These are phyloP conservation scores for Salix udensis DNA, from an alignment of 345 rosid species.

Conservation along the genomic window DNA sequence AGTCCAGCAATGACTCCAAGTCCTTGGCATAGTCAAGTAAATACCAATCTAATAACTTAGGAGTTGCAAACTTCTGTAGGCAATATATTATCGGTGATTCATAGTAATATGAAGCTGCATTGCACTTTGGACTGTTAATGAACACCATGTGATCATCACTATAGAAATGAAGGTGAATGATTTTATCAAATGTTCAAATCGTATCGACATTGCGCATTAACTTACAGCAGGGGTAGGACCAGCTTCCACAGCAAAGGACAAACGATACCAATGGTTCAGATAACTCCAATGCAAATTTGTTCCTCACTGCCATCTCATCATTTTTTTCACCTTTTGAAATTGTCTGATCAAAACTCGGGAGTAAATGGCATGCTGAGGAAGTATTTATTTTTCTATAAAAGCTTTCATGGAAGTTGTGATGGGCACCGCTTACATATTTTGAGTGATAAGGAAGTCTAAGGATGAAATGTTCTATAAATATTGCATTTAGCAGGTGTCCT, in stretches of 20 bases:
- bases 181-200: neutral
- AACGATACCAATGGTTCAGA: conserved; percentile 83
- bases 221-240: conserved; percentile 98
- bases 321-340: conserved; percentile 47
- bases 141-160: neutral
- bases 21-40: conserved; percentile 82
- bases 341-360: conserved; percentile 25
- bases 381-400: neutral
- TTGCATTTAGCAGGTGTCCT: conserved; percentile 59
- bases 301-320: conserved; percentile 55
- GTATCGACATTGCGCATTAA: conserved; percentile 4
- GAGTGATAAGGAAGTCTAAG: conserved; percentile 71
- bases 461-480: conserved; percentile 79
- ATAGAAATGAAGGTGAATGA: neutral
- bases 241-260: conserved; percentile 86
- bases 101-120: neutral
- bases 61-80: too few species aligned
- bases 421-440: conserved; percentile 47
- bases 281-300: conserved; percentile 62
- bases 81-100: neutral
- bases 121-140: neutral
- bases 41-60: conserved; percentile 63
- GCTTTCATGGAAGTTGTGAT: conserved; percentile 16
- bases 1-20: conserved; percentile 69
- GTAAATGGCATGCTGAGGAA: conserved; percentile 12